A percentile compares a stretch with the other conserved stretches of the same genome.
Evolutionary conservation across 345 rosid species (phyloP).

Genomic region (Salix exigua): DNA sequence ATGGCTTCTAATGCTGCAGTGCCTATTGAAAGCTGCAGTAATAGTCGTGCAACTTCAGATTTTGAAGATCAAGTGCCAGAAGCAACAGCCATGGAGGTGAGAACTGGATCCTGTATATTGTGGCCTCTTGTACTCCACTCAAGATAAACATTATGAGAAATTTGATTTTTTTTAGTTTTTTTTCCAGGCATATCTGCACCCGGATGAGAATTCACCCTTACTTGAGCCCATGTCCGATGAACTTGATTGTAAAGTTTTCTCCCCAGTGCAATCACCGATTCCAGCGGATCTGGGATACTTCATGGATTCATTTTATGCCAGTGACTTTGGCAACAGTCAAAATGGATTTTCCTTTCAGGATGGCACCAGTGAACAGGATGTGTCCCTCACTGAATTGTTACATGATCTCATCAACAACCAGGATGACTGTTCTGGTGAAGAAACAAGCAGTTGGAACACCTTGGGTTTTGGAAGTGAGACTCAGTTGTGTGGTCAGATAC

Average conservation of each 20-base stretch:
- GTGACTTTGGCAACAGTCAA: slow-evolving; percentile 64
- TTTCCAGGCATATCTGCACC: slow-evolving; percentile 35
- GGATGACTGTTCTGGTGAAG: slow-evolving; percentile 43
- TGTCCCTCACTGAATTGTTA: slow-evolving; percentile 41
- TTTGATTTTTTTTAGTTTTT: background rate
- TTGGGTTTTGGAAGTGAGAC: slow-evolving; percentile 23
- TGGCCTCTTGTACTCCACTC: background rate
- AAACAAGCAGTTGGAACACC: slow-evolving; percentile 35
- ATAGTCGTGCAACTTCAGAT: slow-evolving; percentile 50
- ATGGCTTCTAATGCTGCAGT: slow-evolving; percentile 27
- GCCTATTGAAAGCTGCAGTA: slow-evolving; percentile 37
- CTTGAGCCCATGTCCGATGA: slow-evolving; percentile 29
- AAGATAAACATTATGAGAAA: background rate
- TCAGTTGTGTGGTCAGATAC: slow-evolving; percentile 23
- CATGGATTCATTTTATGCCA: slow-evolving; percentile 54
- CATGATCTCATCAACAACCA: slow-evolving; percentile 48
- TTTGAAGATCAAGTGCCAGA: slow-evolving; percentile 46
- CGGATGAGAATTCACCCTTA: slow-evolving; percentile 20
- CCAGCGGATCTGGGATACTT: slow-evolving; percentile 30
- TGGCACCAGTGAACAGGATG: slow-evolving; percentile 55
- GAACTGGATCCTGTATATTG: slow-evolving; percentile 5
- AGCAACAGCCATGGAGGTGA: slow-evolving; percentile 42
- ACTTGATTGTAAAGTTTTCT: slow-evolving; percentile 40
- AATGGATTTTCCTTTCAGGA: slow-evolving; percentile 48
- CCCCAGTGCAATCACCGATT: slow-evolving; percentile 39